phyloP scores from a whole-genome alignment of 2,329 filamentous ascomycete species.

The Phaeomoniella chlamydospora region DNA sequence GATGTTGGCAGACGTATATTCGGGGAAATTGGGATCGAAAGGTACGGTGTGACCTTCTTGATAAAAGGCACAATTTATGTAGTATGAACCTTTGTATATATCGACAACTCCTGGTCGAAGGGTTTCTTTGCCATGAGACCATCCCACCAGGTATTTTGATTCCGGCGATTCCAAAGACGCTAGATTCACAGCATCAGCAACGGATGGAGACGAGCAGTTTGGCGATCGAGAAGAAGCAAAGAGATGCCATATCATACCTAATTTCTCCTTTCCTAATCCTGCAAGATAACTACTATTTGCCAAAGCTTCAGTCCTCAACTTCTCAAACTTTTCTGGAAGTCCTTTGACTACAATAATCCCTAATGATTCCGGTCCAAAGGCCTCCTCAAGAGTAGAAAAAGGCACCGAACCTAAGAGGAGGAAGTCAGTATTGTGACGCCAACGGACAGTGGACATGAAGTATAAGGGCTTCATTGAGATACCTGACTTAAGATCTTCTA shows the following conservation, averaged over 20 bases:
- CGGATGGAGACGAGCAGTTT: conserved; percentile 11
- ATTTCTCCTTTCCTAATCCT: conserved; percentile 55
- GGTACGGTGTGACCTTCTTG: conserved; percentile 16
- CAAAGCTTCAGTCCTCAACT: conserved; percentile 59
- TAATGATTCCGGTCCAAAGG: conserved; percentile 80
- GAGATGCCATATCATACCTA: conserved; percentile 26
- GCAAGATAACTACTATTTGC: conserved; percentile 84
- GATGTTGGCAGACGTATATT: conserved; percentile 80
- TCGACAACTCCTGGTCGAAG: conserved; percentile 47
- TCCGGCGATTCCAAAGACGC: conserved; percentile 10
- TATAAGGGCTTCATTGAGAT: no score
- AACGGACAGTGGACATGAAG: background rate
- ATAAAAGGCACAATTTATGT: conserved; percentile 46
- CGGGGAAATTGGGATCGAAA: conserved; percentile 43
- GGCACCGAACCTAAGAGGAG: conserved; percentile 16
- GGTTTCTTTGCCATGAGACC: conserved; percentile 51
- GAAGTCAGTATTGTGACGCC: background rate
- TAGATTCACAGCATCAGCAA: conserved; percentile 18
- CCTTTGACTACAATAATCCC: conserved; percentile 91
- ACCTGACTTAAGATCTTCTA: conserved; percentile 1
- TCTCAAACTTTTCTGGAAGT: conserved; percentile 55
- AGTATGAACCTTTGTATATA: conserved; percentile 50
- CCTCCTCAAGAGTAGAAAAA: conserved; percentile 36
- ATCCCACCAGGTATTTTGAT: conserved; percentile 49
- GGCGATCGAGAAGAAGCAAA: no score